Evolutionary conservation across 1,139 yeast genomes (phyloP), one percentile per base, ranked within the genome.

Genomic region (Protomyces lactucae-debilis): DNA sequence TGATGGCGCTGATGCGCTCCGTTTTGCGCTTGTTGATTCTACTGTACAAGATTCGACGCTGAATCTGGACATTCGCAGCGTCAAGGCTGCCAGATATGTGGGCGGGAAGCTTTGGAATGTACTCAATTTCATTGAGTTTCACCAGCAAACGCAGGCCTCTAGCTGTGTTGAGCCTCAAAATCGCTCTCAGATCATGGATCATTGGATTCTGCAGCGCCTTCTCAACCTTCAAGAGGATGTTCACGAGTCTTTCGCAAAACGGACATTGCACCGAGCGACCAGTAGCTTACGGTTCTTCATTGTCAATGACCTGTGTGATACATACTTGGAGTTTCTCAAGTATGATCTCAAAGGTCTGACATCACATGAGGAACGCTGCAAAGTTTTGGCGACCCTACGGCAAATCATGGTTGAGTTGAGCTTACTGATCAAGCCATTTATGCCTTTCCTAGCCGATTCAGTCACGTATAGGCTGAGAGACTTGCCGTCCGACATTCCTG

Each of bases 361-460:
- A 54, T 84, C 83, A 39, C 96, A 91, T 79, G 69, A 69, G 46
- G 83, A 85, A 80, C 83, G 84, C 75, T 87, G 95, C 65, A 98
- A 98, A 37, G 88, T 86, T 78, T 95, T 92, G 75, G 92, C 98
- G 37, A 82, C 93, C 71, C 93, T 91, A 83, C 89, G 95, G 46
- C 83, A 95, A 79, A 12, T 52, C 6, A 82, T 92, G 71, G 98
- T 92, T 73, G 87, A 88, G 69, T 97, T 97, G 18, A 82, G 93
- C 79, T 86, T 83, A 76, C 77, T 93, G 79, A 92, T 92, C 72
- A 98, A 92, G 75, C 99, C 99, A 76, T 93, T 90, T 81, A 93
- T 93, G 99, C 99, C 99, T 61, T 93, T 84, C 75, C 81, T 93
- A 70, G 86, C 98, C 63, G 99, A 93, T 78, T 98, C 93, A 80